Conservation (phyloP, 768 basidiomycete genomes). For the Tricholomella constricta region DNA sequence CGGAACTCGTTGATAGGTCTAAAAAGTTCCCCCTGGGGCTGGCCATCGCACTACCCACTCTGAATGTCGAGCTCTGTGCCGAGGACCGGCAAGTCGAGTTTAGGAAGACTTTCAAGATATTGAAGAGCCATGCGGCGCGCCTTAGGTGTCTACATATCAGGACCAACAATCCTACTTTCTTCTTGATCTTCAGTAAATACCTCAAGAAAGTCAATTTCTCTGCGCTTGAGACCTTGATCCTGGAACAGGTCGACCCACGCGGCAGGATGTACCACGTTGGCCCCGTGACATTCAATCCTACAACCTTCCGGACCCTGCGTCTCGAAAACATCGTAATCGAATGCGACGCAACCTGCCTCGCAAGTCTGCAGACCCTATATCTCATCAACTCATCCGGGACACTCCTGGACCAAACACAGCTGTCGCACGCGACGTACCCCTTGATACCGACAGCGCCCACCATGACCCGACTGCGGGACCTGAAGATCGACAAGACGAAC, state of each 20-base stretch:
- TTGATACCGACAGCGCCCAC: slow-evolving; percentile 5
- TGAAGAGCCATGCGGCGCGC: not conserved
- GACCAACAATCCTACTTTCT: slow-evolving; percentile 5
- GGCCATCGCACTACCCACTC: not conserved
- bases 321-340: slow-evolving; percentile 6
- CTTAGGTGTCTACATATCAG: not conserved
- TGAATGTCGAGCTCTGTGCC: not conserved
- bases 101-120: slow-evolving; percentile 3
- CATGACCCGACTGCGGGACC: not conserved
- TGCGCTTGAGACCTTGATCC: not conserved
- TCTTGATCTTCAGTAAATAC: slow-evolving; percentile 1
- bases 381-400: slow-evolving; percentile 8
- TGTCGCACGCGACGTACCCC: slow-evolving; percentile 13
- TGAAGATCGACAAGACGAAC: slow-evolving; percentile 5
- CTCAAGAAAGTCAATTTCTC: not conserved
- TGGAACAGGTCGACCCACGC: slow-evolving; percentile 3
- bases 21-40: not conserved
- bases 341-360: slow-evolving; percentile 9
- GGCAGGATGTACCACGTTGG: slow-evolving; percentile 2
- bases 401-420: slow-evolving; percentile 10
- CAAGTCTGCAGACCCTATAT: not conserved
- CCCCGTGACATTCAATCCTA: slow-evolving; percentile 6
- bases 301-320: not conserved
- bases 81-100: not conserved
- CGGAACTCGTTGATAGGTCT: slow-evolving; percentile 10